Base-by-base conservation (phyloP, 768 basidiomycete genomes). In the Tephrocybe rancida region DNA sequence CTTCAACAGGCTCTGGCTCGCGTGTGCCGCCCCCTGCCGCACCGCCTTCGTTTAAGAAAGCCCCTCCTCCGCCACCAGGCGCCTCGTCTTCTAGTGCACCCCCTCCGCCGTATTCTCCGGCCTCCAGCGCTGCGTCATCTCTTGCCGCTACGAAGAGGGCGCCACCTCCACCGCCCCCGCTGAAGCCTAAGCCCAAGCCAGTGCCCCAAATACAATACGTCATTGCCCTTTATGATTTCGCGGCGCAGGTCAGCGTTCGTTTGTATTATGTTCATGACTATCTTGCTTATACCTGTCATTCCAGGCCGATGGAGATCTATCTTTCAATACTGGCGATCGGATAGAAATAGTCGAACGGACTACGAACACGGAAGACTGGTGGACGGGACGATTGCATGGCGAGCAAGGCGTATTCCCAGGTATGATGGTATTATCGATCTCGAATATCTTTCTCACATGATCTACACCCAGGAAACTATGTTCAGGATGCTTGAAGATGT, bases 201-300 rank as follows among this genome's bases (percentile, higher is more conserved):
- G 75, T 77, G 26, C 83, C 83, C 1, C 74, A 74, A 46, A 72
- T 79, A 3, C 82, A 86, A 68, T 94, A 93, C 64, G 94, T 95
- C 22, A 88, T 92, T 9, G 97, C 97, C 26, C 66, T 98, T 64
- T 99, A 97, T 66, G 97, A 99, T 69, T 99, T 96, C 67, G 80
- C 78, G 30, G 93, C 97, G 18, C 95, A 96, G 81, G 87, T 85
- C 64, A 49, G 75, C 29, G 64, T 11, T 52, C 24, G 24, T 21
- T 32, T 24, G 24, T 10, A 24, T 48, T 41, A 19, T 42, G 18
- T 29, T 13, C 44, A 43, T 52, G 10, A 44, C 14, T n/a, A 13
- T 49, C 35, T 30, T 35, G 19, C 47, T 43, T 49, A 58, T 27
- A 19, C 30, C 49, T 22, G 16, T 46, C 44, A 19, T 32, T 44